Evolutionary conservation across 306 rosid genomes (phyloP).

Genomic region (Astragalus glycyphyllos): DNA sequence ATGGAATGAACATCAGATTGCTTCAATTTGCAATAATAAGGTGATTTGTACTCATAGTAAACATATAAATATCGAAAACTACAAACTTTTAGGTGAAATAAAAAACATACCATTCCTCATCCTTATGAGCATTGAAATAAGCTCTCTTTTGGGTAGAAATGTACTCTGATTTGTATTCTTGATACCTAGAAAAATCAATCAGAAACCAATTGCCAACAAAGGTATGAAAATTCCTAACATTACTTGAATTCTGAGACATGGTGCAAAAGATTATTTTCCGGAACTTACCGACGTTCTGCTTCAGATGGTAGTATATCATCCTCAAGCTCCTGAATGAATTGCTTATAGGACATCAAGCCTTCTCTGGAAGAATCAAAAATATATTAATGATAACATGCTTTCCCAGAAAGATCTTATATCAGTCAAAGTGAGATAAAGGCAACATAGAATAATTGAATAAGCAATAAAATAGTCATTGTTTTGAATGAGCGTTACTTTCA

Average conservation of each 20-base stretch:
- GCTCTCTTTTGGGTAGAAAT: constrained; percentile 90
- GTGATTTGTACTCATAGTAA: constrained; percentile 4
- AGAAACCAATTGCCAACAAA: constrained; percentile 20
- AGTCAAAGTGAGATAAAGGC: background rate
- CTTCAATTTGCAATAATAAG: constrained; percentile 21
- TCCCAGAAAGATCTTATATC: constrained; percentile 16
- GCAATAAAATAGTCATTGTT: constrained; percentile 7
- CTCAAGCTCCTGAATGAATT: constrained; percentile 99
- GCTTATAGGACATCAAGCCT: constrained; percentile 97
- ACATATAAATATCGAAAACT: constrained; percentile 34
- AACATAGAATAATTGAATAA: constrained; percentile 1
- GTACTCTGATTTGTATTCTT: constrained; percentile 93
- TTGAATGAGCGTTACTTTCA: background rate
- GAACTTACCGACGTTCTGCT: constrained; percentile 90
- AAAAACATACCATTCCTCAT: constrained; percentile 81
- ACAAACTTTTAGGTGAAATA: constrained; percentile 10
- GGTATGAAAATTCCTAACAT: background rate
- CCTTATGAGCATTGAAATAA: constrained; percentile 90
- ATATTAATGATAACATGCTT: constrained; percentile 34
- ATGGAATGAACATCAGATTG: constrained; percentile 27
- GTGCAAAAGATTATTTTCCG: constrained; percentile 36
- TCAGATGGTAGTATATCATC: constrained; percentile 95
- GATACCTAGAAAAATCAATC: constrained; percentile 66
- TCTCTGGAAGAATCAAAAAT: constrained; percentile 64
- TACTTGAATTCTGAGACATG: constrained; percentile 16